These are phyloP conservation scores for Daldinia caldariorum DNA, from an alignment of 495 filamentous ascomycete genomes.

Conservation along the genomic window DNA sequence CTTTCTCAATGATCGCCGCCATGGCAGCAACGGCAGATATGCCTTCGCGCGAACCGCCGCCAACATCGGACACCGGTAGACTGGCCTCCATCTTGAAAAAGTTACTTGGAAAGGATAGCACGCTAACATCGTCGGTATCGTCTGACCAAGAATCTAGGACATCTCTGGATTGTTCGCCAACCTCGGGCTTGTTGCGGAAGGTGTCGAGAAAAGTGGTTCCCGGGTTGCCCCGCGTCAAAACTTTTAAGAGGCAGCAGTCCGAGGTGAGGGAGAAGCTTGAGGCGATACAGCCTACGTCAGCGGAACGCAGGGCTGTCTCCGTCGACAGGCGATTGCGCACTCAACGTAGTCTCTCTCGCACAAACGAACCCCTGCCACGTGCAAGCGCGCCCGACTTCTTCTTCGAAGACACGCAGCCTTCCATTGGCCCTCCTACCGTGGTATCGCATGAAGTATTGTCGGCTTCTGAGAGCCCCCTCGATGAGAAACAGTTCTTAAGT, in stretches of 20 bases:
- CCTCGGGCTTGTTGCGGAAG: conserved; percentile 62
- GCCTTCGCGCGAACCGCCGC: conserved; percentile 32
- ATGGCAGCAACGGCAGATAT: conserved; percentile 40
- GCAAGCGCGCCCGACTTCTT: conserved; percentile 60
- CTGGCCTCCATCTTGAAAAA: conserved; percentile 48
- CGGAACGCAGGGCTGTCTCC: conserved; percentile 78
- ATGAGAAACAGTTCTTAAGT: conserved; percentile 47
- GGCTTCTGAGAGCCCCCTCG: conserved; percentile 46
- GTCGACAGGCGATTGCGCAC: conserved; percentile 68
- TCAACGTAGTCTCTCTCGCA: conserved; percentile 47
- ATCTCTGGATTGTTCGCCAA: conserved; percentile 42
- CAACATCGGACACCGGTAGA: conserved; percentile 40
- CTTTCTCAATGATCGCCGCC: conserved; percentile 27
- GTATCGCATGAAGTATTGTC: conserved; percentile 34
- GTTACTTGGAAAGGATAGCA: conserved; percentile 47
- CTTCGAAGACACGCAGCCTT: conserved; percentile 33
- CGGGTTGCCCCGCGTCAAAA: conserved; percentile 75
- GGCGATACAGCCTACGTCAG: conserved; percentile 65
- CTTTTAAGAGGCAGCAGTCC: conserved; percentile 82
- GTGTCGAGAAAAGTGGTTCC: conserved; percentile 79
- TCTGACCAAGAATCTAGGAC: conserved; percentile 43
- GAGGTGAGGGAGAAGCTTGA: conserved; percentile 78
- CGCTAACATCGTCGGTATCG: conserved; percentile 23
- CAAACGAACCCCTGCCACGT: conserved; percentile 49
- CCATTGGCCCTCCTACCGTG: conserved; percentile 25